A percentile compares a stretch with the other conserved stretches of the same genome.
Conservation (phyloP, 1,284 basidiomycete species). For the Puccinia polysora region DNA sequence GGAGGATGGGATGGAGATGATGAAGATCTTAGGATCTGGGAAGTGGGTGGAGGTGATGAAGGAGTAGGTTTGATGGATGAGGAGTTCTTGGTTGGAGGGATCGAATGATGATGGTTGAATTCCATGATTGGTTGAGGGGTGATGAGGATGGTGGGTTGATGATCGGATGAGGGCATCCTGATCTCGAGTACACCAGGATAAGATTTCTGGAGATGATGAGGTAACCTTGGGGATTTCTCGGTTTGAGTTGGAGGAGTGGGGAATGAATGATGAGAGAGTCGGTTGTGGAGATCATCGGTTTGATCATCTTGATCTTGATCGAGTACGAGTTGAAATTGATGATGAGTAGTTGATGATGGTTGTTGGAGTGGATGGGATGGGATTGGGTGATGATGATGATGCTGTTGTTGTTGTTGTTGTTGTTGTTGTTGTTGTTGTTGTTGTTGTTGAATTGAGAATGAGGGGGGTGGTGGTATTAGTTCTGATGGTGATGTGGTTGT, state of each 20-base stretch:
- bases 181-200: slow-evolving; percentile 24
- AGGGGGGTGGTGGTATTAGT: too few species aligned
- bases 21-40: not conserved
- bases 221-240: too few species aligned
- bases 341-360: too few species aligned
- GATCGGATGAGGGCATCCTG: not conserved
- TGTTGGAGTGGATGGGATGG: not conserved
- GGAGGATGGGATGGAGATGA: not conserved
- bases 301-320: too few species aligned
- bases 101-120: too few species aligned
- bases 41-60: not conserved
- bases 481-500: too few species aligned
- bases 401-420: not conserved
- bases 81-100: too few species aligned
- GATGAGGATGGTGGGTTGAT: not conserved
- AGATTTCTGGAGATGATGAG: not conserved
- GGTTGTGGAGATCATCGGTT: too few species aligned
- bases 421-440: not conserved
- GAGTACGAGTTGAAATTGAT: too few species aligned
- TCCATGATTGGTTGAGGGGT: not conserved
- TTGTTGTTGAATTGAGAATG: too few species aligned
- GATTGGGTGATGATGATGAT: not conserved
- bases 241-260: too few species aligned
- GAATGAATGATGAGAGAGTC: too few species aligned
- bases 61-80: not conserved